Conservation (phyloP, 768 basidiomycete species). For the Coprinellus micaceus region DNA sequence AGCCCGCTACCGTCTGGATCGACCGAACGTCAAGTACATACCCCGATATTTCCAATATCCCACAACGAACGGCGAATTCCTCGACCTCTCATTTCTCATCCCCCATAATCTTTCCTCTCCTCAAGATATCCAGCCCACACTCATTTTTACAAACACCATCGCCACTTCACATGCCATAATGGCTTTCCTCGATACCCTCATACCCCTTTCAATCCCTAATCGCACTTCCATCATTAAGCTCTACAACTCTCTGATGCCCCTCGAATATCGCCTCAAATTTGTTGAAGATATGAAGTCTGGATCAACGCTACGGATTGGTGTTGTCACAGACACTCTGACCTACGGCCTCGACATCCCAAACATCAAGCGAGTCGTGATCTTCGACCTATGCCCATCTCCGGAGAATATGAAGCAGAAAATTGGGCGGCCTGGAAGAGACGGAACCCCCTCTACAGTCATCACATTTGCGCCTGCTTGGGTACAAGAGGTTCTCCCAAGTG, state of each 20-base stretch:
- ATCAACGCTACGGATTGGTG: not conserved
- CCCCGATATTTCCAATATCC: constrained; percentile 10
- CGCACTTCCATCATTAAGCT: constrained; percentile 6
- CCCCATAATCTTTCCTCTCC: not conserved
- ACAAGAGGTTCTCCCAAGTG: not conserved
- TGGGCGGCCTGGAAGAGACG: not conserved
- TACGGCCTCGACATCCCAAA: not conserved
- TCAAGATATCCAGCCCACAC: constrained; percentile 1
- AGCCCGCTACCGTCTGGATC: constrained; percentile 13
- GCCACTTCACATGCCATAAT: constrained; percentile 1
- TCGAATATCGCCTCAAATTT: constrained; percentile 8
- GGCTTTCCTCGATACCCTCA: constrained; percentile 9
- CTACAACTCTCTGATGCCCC: constrained; percentile 11
- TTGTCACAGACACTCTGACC: not conserved
- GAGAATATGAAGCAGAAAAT: not conserved
- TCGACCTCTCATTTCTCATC: constrained; percentile 10
- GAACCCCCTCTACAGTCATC: not conserved
- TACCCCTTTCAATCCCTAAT: constrained; percentile 4
- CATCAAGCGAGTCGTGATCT: not conserved
- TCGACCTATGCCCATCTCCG: not conserved
- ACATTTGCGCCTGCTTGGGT: not conserved
- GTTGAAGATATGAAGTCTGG: not conserved
- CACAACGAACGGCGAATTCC: not conserved
- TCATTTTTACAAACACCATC: constrained; percentile 7
- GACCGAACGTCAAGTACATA: constrained; percentile 11